These are phyloP conservation scores for Hypsizygus marmoreus DNA, from an alignment of 768 basidiomycete species.

Conservation along the genomic window DNA sequence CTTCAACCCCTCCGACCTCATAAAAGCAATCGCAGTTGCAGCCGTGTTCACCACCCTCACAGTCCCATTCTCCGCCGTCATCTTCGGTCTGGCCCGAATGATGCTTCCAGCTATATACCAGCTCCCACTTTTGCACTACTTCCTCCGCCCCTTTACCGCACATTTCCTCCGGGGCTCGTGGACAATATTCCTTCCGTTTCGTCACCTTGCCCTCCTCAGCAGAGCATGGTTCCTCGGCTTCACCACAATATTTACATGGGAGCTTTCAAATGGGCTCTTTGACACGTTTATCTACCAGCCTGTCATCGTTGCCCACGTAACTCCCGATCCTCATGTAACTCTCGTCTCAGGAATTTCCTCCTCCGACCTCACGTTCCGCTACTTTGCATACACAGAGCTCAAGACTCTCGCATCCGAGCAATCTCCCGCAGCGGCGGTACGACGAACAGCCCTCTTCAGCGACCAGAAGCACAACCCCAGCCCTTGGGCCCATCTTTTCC, in stretches of 20 bases:
- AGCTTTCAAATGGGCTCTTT: conserved; percentile 61
- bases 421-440: conserved; percentile 39
- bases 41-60: conserved; percentile 41
- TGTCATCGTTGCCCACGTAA: conserved; percentile 41
- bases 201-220: conserved; percentile 44
- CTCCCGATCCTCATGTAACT: conserved; percentile 54
- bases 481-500: conserved; percentile 62
- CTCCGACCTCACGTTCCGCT: conserved; percentile 49
- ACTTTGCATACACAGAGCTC: conserved; percentile 71
- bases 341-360: conserved; percentile 69
- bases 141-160: conserved; percentile 61
- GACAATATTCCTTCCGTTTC: conserved; percentile 51
- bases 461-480: conserved; percentile 68
- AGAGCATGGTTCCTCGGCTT: conserved; percentile 54
- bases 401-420: conserved; percentile 47
- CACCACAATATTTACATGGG: conserved; percentile 61
- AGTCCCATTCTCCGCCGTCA: conserved; percentile 36
- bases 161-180: conserved; percentile 64
- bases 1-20: conserved; percentile 19
- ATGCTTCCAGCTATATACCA: conserved; percentile 53
- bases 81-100: conserved; percentile 51
- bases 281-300: conserved; percentile 62
- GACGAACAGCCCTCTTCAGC: conserved; percentile 59
- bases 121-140: conserved; percentile 50
- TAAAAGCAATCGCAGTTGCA: conserved; percentile 38